Conservation (phyloP, 306 rosid species). For the Cicer arietinum region DNA sequence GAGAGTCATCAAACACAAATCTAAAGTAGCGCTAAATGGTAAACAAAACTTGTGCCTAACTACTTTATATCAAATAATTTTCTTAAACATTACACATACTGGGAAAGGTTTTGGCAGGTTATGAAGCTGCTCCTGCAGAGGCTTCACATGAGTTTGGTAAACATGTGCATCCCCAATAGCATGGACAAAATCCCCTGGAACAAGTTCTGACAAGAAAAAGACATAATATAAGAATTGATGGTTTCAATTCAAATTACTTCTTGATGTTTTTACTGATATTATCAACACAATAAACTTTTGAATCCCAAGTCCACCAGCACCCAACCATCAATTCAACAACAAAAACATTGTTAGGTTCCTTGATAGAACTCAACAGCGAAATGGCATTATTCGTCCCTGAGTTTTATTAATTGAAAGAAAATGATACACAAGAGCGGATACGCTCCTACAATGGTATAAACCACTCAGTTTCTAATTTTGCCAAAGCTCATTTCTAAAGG, state of each 20-base stretch:
- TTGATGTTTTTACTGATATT: not conserved
- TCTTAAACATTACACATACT: conserved; percentile 55
- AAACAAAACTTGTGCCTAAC: conserved; percentile 6
- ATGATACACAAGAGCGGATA: no score
- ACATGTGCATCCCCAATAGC: conserved; percentile 90
- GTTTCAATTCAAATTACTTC: conserved; percentile 15
- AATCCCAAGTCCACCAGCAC: conserved; percentile 8
- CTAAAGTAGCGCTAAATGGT: not conserved
- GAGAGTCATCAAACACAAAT: conserved; percentile 6
- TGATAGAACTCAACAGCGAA: no score
- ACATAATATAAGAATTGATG: not conserved
- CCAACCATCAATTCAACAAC: not conserved
- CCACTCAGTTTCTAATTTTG: no score
- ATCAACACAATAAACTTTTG: conserved; percentile 16
- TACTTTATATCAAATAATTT: not conserved
- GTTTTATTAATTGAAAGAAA: no score
- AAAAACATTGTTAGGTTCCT: not conserved
- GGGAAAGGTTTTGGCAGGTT: conserved; percentile 91
- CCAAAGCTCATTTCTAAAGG: no score
- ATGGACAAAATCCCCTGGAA: conserved; percentile 88
- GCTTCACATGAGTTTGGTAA: conserved; percentile 82
- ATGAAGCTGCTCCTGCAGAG: conserved; percentile 89
- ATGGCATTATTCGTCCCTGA: no score
- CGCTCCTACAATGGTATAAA: no score
- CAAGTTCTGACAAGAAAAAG: conserved; percentile 59